phyloP scores from a whole-genome alignment of 108 stramenopile genomes.

The Skeletonema potamos region DNA sequence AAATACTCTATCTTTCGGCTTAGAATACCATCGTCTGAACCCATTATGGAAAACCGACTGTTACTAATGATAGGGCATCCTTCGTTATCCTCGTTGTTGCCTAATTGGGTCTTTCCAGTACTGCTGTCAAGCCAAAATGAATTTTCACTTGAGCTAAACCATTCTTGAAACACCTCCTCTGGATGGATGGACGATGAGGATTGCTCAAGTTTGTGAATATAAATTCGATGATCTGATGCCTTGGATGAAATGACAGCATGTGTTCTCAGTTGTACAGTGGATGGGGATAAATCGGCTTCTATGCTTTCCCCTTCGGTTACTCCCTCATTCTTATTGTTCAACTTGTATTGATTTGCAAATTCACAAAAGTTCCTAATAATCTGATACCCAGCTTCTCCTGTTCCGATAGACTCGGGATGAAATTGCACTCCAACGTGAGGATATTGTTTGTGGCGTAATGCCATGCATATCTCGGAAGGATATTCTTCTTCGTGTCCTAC shows the following conservation, averaged over 20 bases:
- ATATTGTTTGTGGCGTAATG: constrained; percentile 59
- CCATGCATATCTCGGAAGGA: constrained; percentile 64
- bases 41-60: constrained; percentile 53
- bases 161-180: constrained; percentile 42
- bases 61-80: constrained; percentile 45
- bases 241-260: neutral
- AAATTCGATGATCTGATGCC: constrained; percentile 14
- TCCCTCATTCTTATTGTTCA: neutral
- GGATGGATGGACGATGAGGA: constrained; percentile 5
- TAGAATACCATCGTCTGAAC: constrained; percentile 44
- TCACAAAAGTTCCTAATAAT: constrained; percentile 70
- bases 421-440: constrained; percentile 96
- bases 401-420: constrained; percentile 94
- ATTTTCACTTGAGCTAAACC: constrained; percentile 38
- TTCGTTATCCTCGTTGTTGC: constrained; percentile 21
- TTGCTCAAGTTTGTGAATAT: constrained; percentile 35
- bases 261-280: neutral
- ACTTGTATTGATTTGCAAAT: constrained; percentile 17
- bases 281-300: neutral
- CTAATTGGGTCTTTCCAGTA: constrained; percentile 20
- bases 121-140: constrained; percentile 76
- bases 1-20: constrained; percentile 50
- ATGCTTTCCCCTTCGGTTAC: neutral
- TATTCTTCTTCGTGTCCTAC: neutral
- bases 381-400: constrained; percentile 56